These are phyloP conservation scores for Thielaviopsis populi DNA, from an alignment of 2,329 filamentous ascomycete species.

Conservation along the genomic window DNA sequence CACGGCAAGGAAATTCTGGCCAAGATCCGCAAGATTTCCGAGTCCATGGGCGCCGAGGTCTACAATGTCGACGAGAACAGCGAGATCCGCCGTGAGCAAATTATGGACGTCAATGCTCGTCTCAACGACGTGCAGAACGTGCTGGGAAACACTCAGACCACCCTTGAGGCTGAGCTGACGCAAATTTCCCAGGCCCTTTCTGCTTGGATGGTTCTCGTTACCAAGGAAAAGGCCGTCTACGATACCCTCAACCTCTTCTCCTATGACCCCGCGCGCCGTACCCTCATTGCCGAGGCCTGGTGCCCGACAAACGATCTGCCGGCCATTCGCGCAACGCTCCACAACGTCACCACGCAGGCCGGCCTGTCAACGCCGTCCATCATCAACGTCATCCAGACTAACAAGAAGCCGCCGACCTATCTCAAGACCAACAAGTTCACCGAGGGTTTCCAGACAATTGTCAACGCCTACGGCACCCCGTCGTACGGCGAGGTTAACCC, in stretches of 20 bases:
- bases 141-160: conserved; percentile 85
- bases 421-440: conserved; percentile 98
- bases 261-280: conserved; percentile 89
- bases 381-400: conserved; percentile 93
- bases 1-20: conserved; percentile 96
- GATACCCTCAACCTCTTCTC: conserved; percentile 92
- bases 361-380: conserved; percentile 96
- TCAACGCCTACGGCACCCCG: conserved; percentile 93
- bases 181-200: conserved; percentile 87
- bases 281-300: conserved; percentile 95
- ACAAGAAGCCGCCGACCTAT: conserved; percentile 94
- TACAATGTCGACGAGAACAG: conserved; percentile 97
- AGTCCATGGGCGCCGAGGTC: conserved; percentile 87
- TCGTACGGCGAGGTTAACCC: conserved; percentile 98
- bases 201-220: conserved; percentile 93
- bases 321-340: conserved; percentile 79
- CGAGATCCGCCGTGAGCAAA: conserved; percentile 85
- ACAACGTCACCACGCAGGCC: conserved; percentile 91
- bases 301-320: conserved; percentile 82
- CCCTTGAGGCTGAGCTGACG: conserved; percentile 78
- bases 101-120: conserved; percentile 91
- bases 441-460: conserved; percentile 95
- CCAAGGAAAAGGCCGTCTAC: conserved; percentile 97
- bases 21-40: conserved; percentile 98
- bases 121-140: conserved; percentile 85